Conservation (phyloP, 768 basidiomycete genomes). For the Lactarius evosmus region DNA sequence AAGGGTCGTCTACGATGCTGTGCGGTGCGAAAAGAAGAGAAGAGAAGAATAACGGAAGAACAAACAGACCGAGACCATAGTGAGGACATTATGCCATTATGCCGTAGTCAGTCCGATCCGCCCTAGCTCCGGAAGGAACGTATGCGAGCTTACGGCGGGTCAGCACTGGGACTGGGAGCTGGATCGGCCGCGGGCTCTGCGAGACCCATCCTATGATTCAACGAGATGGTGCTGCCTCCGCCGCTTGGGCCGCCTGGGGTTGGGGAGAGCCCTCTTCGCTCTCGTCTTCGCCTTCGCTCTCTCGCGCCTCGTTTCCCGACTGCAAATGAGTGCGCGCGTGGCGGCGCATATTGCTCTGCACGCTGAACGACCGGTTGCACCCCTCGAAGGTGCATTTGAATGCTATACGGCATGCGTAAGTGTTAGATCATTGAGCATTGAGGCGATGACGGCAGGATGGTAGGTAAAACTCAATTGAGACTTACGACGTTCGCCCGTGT, state of each 20-base stretch:
- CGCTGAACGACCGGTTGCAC: slow-evolving; percentile 80
- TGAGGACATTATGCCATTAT: slow-evolving; percentile 15
- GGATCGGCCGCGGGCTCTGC: slow-evolving; percentile 10
- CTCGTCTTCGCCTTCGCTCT: slow-evolving; percentile 23
- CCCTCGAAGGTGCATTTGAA: slow-evolving; percentile 71
- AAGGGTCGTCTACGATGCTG: slow-evolving; percentile 19
- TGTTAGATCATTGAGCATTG: slow-evolving; percentile 17
- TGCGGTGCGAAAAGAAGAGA: slow-evolving; percentile 13
- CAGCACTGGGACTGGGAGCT: neutral
- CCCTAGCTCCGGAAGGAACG: slow-evolving; percentile 10
- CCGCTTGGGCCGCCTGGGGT: neutral
- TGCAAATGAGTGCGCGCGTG: slow-evolving; percentile 70
- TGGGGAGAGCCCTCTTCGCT: slow-evolving; percentile 27
- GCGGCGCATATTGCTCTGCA: slow-evolving; percentile 85
- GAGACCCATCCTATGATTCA: slow-evolving; percentile 8
- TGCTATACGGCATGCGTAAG: slow-evolving; percentile 42
- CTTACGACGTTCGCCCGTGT: slow-evolving; percentile 84
- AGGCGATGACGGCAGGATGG: slow-evolving; percentile 14
- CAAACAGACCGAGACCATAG: neutral
- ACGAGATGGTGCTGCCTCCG: neutral
- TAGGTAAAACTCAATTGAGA: slow-evolving; percentile 22
- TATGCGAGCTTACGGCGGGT: slow-evolving; percentile 6
- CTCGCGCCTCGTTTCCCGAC: slow-evolving; percentile 21
- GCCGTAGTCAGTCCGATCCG: neutral
- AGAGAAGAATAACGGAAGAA: neutral